Evolutionary conservation across 2,329 filamentous ascomycete species (phyloP), one percentile per base, ranked within the genome.

Genomic region (Pseudocercospora vitis): DNA sequence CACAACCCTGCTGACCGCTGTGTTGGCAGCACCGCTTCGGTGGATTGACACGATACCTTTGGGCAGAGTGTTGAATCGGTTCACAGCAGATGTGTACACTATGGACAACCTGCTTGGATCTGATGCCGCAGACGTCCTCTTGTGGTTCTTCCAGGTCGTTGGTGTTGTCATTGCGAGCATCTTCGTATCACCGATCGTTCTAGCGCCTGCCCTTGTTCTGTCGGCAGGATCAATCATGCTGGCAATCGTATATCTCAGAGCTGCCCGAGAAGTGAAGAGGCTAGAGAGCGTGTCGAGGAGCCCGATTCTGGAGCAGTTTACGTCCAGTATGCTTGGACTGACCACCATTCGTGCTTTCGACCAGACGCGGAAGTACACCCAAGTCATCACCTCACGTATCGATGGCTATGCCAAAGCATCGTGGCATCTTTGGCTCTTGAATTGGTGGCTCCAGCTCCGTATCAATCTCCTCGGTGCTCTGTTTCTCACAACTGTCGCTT

Each of bases 21-120:
- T 96, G 11, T 85, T 88, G n/a, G 83, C 89, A 60, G 91, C 92
- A 19, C 91, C 89, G 68, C 95, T 96, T 77, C 89, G 87, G 68
- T 96, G 96, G 74, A 96, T 96, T 65, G 91, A 96, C 67, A 88
- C 91, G 2, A 96, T 91, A 0, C 92, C 91, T 1, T 80, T 96
- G 0, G 91, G 91, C 8, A 91, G 95, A 71, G 78, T 97, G 63
- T 95, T 96, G 84, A 96, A 96, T 73, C 83, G 92, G 8, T 96
- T 97, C 74, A 96, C 91, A 70, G 96, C 96, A 71, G 91, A 96
- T 69, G 81, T 96, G 7, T 35, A 16, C 32, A 35, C 14, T 35
- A 35, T 12, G 32, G 32, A n/a, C 7, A 90, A 96, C 69, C 84
- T 89, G 5, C 80, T 96, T 16, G 91, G 96, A 62, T 56, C 56